These are phyloP conservation scores for Rhodotorula toruloides DNA, from an alignment of 768 basidiomycete species.

Conservation along the genomic window DNA sequence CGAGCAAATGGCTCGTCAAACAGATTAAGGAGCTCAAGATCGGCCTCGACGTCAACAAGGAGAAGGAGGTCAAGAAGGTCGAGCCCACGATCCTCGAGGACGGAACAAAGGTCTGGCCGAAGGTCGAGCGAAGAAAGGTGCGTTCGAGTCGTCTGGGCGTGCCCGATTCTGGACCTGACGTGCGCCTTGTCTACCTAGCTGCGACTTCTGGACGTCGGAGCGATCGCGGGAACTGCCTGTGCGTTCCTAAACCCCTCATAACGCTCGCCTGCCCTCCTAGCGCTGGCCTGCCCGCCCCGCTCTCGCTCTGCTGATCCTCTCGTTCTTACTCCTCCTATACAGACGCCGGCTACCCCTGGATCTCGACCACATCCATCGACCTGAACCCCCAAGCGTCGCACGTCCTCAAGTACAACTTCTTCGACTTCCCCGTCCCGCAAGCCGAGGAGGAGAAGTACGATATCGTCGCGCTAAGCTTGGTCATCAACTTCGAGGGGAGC, in stretches of 20 bases:
- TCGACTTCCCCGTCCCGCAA: slow-evolving; percentile 35
- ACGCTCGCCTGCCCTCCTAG: too few relatives aligned
- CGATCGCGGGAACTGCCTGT: slow-evolving; percentile 37
- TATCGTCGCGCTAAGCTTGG: slow-evolving; percentile 38
- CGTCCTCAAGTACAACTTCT: slow-evolving; percentile 40
- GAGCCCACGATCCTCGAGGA: slow-evolving; percentile 26
- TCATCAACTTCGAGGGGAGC: slow-evolving; percentile 40
- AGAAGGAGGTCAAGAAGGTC: slow-evolving; percentile 20
- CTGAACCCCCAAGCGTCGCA: slow-evolving; percentile 39
- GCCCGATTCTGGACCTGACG: not conserved
- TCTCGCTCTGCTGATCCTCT: too few relatives aligned
- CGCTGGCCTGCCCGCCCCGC: not conserved
- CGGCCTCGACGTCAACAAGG: slow-evolving; percentile 17
- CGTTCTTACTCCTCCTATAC: too few relatives aligned
- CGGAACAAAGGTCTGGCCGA: slow-evolving; percentile 31
- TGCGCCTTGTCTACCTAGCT: slow-evolving; percentile 1
- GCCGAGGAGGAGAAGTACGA: slow-evolving; percentile 27
- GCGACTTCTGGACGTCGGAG: slow-evolving; percentile 35
- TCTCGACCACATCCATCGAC: slow-evolving; percentile 41
- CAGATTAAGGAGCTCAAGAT: slow-evolving; percentile 35
- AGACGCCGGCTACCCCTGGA: slow-evolving; percentile 29
- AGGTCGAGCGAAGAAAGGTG: slow-evolving; percentile 30
- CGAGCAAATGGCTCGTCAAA: slow-evolving; percentile 39
- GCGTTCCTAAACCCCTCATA: too few relatives aligned
- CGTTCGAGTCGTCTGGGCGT: not conserved